Conservation (phyloP, 768 basidiomycete species). For the Calocybe cyanea region DNA sequence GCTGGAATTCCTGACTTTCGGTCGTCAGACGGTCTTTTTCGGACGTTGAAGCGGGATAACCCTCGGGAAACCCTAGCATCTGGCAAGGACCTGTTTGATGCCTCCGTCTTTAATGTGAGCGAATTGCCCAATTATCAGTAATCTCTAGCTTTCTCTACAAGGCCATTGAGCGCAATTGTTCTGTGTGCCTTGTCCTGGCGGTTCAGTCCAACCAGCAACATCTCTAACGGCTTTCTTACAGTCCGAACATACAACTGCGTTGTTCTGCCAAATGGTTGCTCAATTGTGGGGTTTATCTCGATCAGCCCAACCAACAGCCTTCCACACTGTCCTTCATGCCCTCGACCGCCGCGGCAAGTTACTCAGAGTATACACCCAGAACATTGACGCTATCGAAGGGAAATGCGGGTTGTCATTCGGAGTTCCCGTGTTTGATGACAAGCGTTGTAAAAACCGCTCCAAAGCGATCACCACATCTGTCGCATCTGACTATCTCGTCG, state of each 20-base stretch:
- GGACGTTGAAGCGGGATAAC: constrained; percentile 73
- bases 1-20: constrained; percentile 91
- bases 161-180: neutral
- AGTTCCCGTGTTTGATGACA: constrained; percentile 65
- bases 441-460: constrained; percentile 48
- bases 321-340: constrained; percentile 69
- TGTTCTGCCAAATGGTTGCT: constrained; percentile 90
- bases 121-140: neutral
- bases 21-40: constrained; percentile 77
- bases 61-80: constrained; percentile 66
- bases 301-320: constrained; percentile 72
- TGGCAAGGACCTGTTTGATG: constrained; percentile 88
- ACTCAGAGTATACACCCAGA: constrained; percentile 88
- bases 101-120: constrained; percentile 82
- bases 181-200: neutral
- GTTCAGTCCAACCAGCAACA: neutral
- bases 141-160: neutral
- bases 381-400: constrained; percentile 85
- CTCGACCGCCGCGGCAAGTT: constrained; percentile 76
- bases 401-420: constrained; percentile 87
- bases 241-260: constrained; percentile 71
- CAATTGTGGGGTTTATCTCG: constrained; percentile 71
- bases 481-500: constrained; percentile 12
- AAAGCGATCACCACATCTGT: constrained; percentile 32
- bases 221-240: constrained; percentile 23